Percentiles rank a stretch among this genome's conserved stretches.
These are phyloP conservation scores for Eucalyptus albens DNA, from an alignment of 345 rosid species.

Conservation along the genomic window DNA sequence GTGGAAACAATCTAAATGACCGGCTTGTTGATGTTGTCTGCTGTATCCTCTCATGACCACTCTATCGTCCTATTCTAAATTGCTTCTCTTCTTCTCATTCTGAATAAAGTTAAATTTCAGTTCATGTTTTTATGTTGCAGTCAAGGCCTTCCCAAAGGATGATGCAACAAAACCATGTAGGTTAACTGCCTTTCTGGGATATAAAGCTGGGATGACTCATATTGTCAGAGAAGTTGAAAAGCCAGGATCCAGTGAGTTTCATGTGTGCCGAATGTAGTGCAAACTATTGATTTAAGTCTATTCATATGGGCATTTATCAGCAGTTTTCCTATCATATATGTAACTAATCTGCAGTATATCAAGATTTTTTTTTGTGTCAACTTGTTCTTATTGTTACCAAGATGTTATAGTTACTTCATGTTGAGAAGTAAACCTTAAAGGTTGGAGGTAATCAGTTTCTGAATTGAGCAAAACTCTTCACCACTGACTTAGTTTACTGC, in stretches of 20 bases:
- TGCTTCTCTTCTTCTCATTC: background rate
- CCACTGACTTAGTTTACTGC: background rate
- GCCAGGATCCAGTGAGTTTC: slow-evolving; percentile 72
- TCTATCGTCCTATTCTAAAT: background rate
- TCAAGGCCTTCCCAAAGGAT: slow-evolving; percentile 92
- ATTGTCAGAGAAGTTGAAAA: slow-evolving; percentile 92
- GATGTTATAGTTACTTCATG: background rate
- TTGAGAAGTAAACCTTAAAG: background rate
- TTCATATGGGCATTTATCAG: background rate
- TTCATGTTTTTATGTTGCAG: slow-evolving; percentile 12
- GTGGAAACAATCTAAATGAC: background rate
- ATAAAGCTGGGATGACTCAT: slow-evolving; percentile 97
- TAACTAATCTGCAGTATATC: background rate
- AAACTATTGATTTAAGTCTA: background rate
- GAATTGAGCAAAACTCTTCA: background rate
- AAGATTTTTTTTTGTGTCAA: background rate
- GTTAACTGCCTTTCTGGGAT: slow-evolving; percentile 75
- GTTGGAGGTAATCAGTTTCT: background rate
- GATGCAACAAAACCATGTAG: slow-evolving; percentile 66
- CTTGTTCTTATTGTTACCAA: background rate
- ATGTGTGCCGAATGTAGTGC: background rate
- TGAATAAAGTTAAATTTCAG: background rate
- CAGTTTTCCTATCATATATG: background rate
- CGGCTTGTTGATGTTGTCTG: background rate
- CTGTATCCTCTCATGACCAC: background rate